Evolutionary conservation across 225 moss, liverwort and hornwort species (phyloP).

Genomic region (Ulota crispa): DNA sequence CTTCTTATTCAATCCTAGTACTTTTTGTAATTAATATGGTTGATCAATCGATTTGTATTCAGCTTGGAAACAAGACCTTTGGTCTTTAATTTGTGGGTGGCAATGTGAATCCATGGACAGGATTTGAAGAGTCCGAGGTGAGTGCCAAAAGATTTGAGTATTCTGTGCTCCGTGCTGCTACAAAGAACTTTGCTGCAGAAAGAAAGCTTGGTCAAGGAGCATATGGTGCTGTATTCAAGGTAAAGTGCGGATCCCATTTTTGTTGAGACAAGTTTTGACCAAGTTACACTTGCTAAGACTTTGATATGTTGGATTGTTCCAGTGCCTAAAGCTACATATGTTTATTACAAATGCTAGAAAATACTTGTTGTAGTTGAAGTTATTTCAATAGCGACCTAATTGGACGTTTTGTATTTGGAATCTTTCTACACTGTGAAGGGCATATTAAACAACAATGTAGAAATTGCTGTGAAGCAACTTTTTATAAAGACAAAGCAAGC

Average conservation of each 20-base stretch:
- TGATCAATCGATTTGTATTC: too few species aligned
- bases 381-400: not conserved
- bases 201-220: conserved; percentile 23
- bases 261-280: not conserved
- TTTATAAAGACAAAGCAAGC: conserved; percentile 15
- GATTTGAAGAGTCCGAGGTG: conserved; percentile 17
- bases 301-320: not conserved
- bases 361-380: not conserved
- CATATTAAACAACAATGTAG: not conserved
- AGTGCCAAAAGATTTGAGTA: conserved; percentile 21
- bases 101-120: not conserved
- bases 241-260: not conserved
- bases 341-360: not conserved
- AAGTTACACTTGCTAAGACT: not conserved
- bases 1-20: not conserved
- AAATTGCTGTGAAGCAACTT: conserved; percentile 26
- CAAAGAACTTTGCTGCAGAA: conserved; percentile 16
- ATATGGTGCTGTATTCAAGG: conserved; percentile 29
- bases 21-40: too few species aligned
- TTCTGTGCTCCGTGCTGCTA: conserved; percentile 4
- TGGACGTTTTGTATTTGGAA: not conserved
- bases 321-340: not conserved
- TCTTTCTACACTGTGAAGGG: conserved; percentile 4
- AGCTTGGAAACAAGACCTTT: too few species aligned
- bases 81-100: too few species aligned